Evolutionary conservation across 2,329 filamentous ascomycete species (phyloP), one percentile per base, ranked within the genome.

Genomic region (Tolypocladium ophioglossoides): DNA sequence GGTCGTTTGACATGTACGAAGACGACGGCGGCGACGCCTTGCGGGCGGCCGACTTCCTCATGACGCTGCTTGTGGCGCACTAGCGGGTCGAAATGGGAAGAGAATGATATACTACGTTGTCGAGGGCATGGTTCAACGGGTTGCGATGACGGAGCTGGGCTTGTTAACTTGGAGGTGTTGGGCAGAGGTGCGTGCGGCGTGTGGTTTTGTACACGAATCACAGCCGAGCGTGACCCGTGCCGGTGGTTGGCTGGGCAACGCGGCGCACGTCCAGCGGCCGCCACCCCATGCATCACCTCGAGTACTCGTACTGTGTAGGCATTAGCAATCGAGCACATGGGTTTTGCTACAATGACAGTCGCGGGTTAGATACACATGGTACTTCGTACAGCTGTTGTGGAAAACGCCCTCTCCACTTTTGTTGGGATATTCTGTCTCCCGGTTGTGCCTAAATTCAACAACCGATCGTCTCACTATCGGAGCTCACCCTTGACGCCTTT

Each of bases 1-100:
- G 82, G 52, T 85, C 82, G 66, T 79, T 84, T 55, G 76, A 77
- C 83, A 86, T 86, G 69, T 84, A 85, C 27, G 76, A 74, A 37
- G 82, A 77, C 51, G 81, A 80, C 52, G 83, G 82, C 56, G 83
- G 79, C 60, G 80, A 78, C 63, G 74, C 68, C 59, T 67, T 72
- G 57, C 62, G 57, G 52, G 69, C 68, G 57, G 60, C 63, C 46
- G 64, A 59, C 60, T 57, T 66, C 59, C 65, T 66, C 66, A 67
- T 68, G 50, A 60, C 57, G 32, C 24, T 52, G 16, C 10, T 47
- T 27, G 44, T 32, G n/a, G 44, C 18, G 11, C 18, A 3, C 10
- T 20, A 20, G 11, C 5, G 49, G 16, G 22, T 10, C 9, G 35
- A 24, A 38, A 38, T n/a, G 34, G 8, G 9, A n/a, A 38, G 22